Base-by-base conservation (phyloP, 169 alveolate species). In the Besnoitia besnoiti region DNA sequence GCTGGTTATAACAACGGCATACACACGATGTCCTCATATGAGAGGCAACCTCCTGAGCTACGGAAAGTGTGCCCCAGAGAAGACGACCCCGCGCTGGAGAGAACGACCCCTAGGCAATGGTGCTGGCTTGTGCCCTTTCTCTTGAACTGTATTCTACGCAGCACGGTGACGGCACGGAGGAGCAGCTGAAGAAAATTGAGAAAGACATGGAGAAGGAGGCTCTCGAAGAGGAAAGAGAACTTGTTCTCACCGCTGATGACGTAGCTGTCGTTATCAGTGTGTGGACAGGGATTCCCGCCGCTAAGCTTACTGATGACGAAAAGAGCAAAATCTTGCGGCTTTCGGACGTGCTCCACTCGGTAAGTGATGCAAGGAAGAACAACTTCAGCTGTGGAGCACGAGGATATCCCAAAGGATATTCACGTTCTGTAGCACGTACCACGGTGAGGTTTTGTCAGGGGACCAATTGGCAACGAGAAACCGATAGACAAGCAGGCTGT, bases 271-370 rank as follows among this genome's bases (percentile, higher is more conserved):
- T 85, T 37, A n/a, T 80, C 61, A 49, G 80, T 55, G 0, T 12
- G 91, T 51, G 97, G 96, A 85, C 94, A 21, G 98, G 98, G 4
- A 97, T 97, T 0, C 97, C 98, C 37, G 91, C 96, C 46, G 93
- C 93, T 59, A 95, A 95, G 88, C 93, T 97, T 49, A 91, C 96
- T 37, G 93, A 95, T 79, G 95, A 97, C 10, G 98, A 97, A 89
- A 95, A 95, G 89, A 96, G 96, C 51, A 95, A 96, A 91, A 95
- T 97, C 0, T 67, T 92, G 30, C 40, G 85, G 40, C 94, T 92
- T 39, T 75, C 94, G 4, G 93, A 90, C 19, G n/a, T 79, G 39
- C 90, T 90, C 19, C 87, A 77, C 33, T 21, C 50, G 40, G 87
- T 77, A 77, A 77, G 84, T n/a, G n/a, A n/a, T n/a, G n/a, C n/a